A percentile compares a stretch with the other conserved stretches of the same genome.
Evolutionary conservation across 1,284 basidiomycete genomes (phyloP).

Genomic region (Vanrija sp.): DNA sequence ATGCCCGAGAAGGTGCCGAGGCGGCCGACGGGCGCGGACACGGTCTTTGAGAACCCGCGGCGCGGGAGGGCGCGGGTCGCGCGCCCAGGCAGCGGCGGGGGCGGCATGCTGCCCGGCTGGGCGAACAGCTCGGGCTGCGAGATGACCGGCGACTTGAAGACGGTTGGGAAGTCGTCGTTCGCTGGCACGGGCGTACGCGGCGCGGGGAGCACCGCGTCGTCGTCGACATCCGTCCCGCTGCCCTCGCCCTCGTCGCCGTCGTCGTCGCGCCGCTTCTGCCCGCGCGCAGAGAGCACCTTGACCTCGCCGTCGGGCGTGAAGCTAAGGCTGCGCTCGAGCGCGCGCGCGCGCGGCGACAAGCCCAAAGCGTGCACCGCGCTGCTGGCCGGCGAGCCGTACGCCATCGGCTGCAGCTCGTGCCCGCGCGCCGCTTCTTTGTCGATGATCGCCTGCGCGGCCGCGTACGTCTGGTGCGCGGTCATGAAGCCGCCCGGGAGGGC

Average conservation of each 20-base stretch:
- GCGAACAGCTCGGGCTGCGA: constrained; percentile 34
- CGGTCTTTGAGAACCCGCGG: constrained; percentile 29
- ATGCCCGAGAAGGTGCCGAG: constrained; percentile 28
- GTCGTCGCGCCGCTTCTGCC: constrained; percentile 13
- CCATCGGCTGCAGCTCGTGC: constrained; percentile 34
- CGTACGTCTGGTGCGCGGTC: constrained; percentile 20
- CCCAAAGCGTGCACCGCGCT: constrained; percentile 4
- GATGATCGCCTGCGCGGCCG: constrained; percentile 28
- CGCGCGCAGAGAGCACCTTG: constrained; percentile 2
- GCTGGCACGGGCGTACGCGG: not conserved
- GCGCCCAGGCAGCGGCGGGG: constrained; percentile 11
- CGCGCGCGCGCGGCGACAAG: constrained; percentile 7
- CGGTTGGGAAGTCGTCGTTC: constrained; percentile 37
- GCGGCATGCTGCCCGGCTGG: constrained; percentile 1
- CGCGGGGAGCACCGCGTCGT: not conserved
- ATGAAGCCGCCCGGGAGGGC: constrained; percentile 21
- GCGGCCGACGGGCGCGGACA: constrained; percentile 37
- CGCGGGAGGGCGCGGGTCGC: constrained; percentile 8
- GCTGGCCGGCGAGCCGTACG: constrained; percentile 2
- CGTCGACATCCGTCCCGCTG: constrained; percentile 3
- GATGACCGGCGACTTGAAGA: constrained; percentile 30
- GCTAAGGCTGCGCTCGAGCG: constrained; percentile 10
- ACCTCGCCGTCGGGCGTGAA: constrained; percentile 21
- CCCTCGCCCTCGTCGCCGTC: constrained; percentile 1
- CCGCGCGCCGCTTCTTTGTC: constrained; percentile 25